phyloP scores from a whole-genome alignment of 2,329 filamentous ascomycete species.

The Phaeosphaeriaceae sp. region DNA sequence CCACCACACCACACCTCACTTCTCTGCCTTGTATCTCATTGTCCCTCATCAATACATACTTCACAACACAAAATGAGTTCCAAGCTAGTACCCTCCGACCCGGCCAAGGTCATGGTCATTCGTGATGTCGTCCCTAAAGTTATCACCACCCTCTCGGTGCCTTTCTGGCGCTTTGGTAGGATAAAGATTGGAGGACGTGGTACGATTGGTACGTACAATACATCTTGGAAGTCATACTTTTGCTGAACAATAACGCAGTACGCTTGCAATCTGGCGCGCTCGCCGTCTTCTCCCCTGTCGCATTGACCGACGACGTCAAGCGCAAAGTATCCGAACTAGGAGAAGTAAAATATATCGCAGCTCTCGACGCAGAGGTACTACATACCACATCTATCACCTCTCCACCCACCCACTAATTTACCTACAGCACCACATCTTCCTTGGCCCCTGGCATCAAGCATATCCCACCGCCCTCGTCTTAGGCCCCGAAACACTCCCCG shows the following conservation, averaged over 20 bases:
- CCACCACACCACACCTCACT: background rate
- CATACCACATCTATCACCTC: background rate
- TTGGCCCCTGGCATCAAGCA: constrained; percentile 81
- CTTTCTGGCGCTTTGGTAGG: constrained; percentile 80
- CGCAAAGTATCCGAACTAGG: constrained; percentile 65
- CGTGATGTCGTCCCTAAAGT: constrained; percentile 77
- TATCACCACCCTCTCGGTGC: constrained; percentile 78
- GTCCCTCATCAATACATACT: background rate
- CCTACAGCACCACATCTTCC: constrained; percentile 82
- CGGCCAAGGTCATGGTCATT: constrained; percentile 86
- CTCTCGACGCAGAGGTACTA: constrained; percentile 75
- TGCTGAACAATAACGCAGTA: constrained; percentile 58
- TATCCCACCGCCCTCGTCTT: constrained; percentile 82
- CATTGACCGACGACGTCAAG: constrained; percentile 77
- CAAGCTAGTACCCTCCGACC: constrained; percentile 63
- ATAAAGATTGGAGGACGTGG: constrained; percentile 86
- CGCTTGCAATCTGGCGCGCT: constrained; percentile 78
- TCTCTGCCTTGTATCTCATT: background rate
- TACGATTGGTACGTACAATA: constrained; percentile 70
- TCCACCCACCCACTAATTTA: background rate
- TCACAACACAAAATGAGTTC: constrained; percentile 37
- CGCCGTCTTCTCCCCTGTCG: constrained; percentile 90
- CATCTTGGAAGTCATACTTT: background rate
- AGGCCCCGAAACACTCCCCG: constrained; percentile 80
- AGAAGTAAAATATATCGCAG: constrained; percentile 81